These are phyloP conservation scores for Colletotrichum theobromicola DNA, from an alignment of 2,329 filamentous ascomycete genomes.

Conservation along the genomic window DNA sequence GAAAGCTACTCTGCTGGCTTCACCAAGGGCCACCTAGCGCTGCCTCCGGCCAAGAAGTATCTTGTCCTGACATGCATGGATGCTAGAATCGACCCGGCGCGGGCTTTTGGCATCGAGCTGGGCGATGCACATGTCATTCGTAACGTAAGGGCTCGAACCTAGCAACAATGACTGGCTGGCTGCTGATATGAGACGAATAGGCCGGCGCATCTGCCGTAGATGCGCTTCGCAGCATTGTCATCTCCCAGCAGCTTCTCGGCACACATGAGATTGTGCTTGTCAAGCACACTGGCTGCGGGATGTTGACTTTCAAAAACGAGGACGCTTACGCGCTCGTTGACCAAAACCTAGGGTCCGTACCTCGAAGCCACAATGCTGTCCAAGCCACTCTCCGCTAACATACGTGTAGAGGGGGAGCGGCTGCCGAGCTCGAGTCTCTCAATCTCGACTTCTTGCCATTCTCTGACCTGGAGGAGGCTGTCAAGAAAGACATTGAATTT, in stretches of 20 bases:
- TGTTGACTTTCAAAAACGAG: slow-evolving; percentile 71
- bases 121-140: slow-evolving; percentile 82
- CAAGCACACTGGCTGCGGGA: slow-evolving; percentile 78
- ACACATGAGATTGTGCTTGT: slow-evolving; percentile 77
- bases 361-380: slow-evolving; percentile 23
- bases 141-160: slow-evolving; percentile 48
- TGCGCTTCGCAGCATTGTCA: slow-evolving; percentile 75
- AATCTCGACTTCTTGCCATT: slow-evolving; percentile 70
- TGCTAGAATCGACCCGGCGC: slow-evolving; percentile 71
- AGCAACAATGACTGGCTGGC: neutral
- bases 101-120: slow-evolving; percentile 72
- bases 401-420: slow-evolving; percentile 19
- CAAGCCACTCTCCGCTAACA: neutral
- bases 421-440: slow-evolving; percentile 25
- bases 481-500: slow-evolving; percentile 69
- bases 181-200: slow-evolving; percentile 18
- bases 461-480: slow-evolving; percentile 64
- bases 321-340: slow-evolving; percentile 57
- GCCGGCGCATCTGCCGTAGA: slow-evolving; percentile 72
- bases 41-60: slow-evolving; percentile 75
- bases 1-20: slow-evolving; percentile 45
- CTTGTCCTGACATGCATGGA: slow-evolving; percentile 79
- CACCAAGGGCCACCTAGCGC: slow-evolving; percentile 67
- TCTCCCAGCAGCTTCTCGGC: slow-evolving; percentile 79
- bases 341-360: slow-evolving; percentile 55